Percentiles rank a stretch among this genome's conserved stretches.
These are phyloP conservation scores for Tuber magnatum DNA, from an alignment of 495 filamentous ascomycete genomes.

Conservation along the genomic window DNA sequence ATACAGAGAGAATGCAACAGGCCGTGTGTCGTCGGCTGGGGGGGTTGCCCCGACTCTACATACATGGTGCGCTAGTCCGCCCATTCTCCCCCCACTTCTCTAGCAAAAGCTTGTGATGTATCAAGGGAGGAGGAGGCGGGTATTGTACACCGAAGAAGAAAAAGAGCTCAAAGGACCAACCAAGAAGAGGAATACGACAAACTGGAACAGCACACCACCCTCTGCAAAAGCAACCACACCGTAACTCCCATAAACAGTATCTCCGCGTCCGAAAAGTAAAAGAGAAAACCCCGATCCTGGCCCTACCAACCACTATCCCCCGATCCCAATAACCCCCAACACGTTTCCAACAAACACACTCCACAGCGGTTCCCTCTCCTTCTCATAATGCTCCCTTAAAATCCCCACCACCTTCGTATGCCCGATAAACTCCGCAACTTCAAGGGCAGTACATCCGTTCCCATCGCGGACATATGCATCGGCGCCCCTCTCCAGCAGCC, in stretches of 20 bases:
- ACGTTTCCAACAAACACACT: neutral
- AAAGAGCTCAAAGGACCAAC: neutral
- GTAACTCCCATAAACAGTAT: neutral
- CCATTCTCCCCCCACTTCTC: neutral
- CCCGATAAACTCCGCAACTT: neutral
- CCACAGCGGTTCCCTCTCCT: neutral
- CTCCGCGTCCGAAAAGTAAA: neutral
- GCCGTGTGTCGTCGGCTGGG: neutral
- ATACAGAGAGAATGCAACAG: neutral
- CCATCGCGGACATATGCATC: neutral
- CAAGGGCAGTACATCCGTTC: neutral
- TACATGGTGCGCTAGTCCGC: neutral
- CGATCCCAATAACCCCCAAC: neutral
- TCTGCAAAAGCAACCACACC: neutral
- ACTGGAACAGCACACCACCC: neutral
- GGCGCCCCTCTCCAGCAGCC: slow-evolving; percentile 5
- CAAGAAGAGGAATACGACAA: neutral
- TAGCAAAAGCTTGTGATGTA: neutral
- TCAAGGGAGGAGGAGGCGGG: neutral
- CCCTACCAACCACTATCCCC: neutral
- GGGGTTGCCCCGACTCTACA: neutral
- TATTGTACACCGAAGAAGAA: neutral
- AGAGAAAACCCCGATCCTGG: neutral
- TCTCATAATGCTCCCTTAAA: neutral
- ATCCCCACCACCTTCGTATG: neutral